phyloP scores from a whole-genome alignment of 805 yeast genomes.

The Spathaspora boniae region DNA sequence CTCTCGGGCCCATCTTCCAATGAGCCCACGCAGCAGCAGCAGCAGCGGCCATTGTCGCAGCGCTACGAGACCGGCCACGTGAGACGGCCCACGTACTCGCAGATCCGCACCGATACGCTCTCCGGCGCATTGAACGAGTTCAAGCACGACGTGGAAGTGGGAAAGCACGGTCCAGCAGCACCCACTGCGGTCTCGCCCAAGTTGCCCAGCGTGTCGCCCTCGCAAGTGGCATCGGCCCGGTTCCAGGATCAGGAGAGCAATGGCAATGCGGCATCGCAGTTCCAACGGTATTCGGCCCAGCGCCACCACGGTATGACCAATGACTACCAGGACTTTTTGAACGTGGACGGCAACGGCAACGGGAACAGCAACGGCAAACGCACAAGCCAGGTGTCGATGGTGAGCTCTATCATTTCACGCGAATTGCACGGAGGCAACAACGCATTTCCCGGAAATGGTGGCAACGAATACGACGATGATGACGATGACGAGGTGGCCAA shows the following conservation, averaged over 20 bases:
- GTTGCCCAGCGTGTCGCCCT: slow-evolving; percentile 13
- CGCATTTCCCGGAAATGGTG: not conserved
- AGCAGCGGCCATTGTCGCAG: not conserved
- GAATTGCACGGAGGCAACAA: slow-evolving; percentile 13
- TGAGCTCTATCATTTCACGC: slow-evolving; percentile 40
- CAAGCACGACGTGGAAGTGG: slow-evolving; percentile 24
- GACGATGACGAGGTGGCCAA: slow-evolving; percentile 34
- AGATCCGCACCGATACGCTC: slow-evolving; percentile 14
- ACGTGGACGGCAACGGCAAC: slow-evolving; percentile 5
- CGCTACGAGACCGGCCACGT: too few relatives aligned
- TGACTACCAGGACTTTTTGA: slow-evolving; percentile 28
- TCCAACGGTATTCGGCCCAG: slow-evolving; percentile 14
- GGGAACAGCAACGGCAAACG: slow-evolving; percentile 11
- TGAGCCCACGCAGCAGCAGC: not conserved
- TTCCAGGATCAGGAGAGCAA: slow-evolving; percentile 9
- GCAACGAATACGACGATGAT: slow-evolving; percentile 13
- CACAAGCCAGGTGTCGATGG: slow-evolving; percentile 37
- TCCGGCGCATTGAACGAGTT: slow-evolving; percentile 26
- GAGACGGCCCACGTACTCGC: not conserved
- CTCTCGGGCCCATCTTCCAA: not conserved
- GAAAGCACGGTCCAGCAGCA: slow-evolving; percentile 18
- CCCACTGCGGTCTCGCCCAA: slow-evolving; percentile 10
- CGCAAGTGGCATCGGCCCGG: slow-evolving; percentile 13
- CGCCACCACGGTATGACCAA: slow-evolving; percentile 14
- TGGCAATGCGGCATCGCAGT: slow-evolving; percentile 11